These are phyloP conservation scores for Leccinellum albellum DNA, from an alignment of 768 basidiomycete species.

Conservation along the genomic window DNA sequence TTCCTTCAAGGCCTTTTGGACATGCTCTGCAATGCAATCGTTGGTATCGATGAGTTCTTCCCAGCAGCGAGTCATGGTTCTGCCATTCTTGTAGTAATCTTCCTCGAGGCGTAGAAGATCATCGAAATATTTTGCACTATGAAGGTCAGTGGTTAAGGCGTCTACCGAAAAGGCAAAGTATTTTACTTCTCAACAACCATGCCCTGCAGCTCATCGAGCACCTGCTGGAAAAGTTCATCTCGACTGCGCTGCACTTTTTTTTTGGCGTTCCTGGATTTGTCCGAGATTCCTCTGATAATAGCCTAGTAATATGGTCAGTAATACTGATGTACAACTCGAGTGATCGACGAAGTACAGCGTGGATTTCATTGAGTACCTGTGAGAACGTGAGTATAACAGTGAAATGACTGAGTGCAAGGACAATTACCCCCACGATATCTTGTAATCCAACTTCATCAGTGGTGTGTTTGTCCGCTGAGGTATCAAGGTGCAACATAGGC, in stretches of 20 bases:
- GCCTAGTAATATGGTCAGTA: conserved; percentile 36
- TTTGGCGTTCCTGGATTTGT: conserved; percentile 46
- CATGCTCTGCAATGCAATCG: conserved; percentile 32
- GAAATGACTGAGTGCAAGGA: neutral
- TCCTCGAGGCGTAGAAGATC: conserved; percentile 51
- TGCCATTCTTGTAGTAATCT: conserved; percentile 45
- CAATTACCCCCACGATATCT: conserved; percentile 43
- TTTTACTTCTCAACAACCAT: conserved; percentile 35
- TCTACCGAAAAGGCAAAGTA: neutral
- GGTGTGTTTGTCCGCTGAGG: neutral
- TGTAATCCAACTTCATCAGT: conserved; percentile 18
- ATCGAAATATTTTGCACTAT: conserved; percentile 51
- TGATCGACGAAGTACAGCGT: conserved; percentile 32
- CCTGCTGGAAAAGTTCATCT: conserved; percentile 44
- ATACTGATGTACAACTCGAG: neutral
- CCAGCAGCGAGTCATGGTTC: conserved; percentile 37
- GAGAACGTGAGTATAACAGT: neutral
- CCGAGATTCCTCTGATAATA: conserved; percentile 43
- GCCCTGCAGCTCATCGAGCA: conserved; percentile 40
- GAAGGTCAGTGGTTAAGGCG: conserved; percentile 1
- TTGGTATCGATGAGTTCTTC: conserved; percentile 42
- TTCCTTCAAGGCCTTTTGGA: conserved; percentile 41
- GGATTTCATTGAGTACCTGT: conserved; percentile 50
- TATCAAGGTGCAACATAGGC: neutral
- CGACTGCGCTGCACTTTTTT: conserved; percentile 44